phyloP scores from a whole-genome alignment of 768 basidiomycete species.

The Russula brevipes region DNA sequence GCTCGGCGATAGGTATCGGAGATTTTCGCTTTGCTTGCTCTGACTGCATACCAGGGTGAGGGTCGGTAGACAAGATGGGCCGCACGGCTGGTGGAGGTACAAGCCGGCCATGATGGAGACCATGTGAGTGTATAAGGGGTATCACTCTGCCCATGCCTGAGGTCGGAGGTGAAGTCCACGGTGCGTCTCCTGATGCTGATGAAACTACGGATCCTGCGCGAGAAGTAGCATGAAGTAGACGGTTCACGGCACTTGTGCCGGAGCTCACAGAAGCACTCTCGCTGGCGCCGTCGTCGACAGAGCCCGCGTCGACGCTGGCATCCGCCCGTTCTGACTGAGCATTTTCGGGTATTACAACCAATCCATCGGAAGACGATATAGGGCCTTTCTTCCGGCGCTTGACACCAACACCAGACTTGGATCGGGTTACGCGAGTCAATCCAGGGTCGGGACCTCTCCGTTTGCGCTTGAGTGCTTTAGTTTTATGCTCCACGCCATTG shows the following conservation, averaged over 20 bases:
- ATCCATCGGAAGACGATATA: background rate
- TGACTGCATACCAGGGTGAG: slow-evolving; percentile 8
- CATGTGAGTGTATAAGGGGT: slow-evolving; percentile 30
- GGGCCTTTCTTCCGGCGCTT: background rate
- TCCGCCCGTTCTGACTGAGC: background rate
- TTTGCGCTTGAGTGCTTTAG: slow-evolving; percentile 29
- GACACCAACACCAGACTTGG: slow-evolving; percentile 21
- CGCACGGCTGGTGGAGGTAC: slow-evolving; percentile 12
- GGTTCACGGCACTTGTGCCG: slow-evolving; percentile 37
- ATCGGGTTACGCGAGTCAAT: slow-evolving; percentile 28
- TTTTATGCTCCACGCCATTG: background rate
- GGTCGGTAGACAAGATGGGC: slow-evolving; percentile 3
- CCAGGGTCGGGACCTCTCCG: slow-evolving; percentile 19
- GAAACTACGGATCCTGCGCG: slow-evolving; percentile 48
- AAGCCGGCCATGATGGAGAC: slow-evolving; percentile 28
- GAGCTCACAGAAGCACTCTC: slow-evolving; percentile 35
- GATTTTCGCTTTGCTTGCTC: slow-evolving; percentile 15
- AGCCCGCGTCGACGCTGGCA: slow-evolving; percentile 18
- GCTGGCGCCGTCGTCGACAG: slow-evolving; percentile 26
- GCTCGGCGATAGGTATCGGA: slow-evolving; percentile 6
- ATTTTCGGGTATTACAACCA: slow-evolving; percentile 10
- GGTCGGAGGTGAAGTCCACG: slow-evolving; percentile 28
- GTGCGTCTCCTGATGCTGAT: slow-evolving; percentile 27
- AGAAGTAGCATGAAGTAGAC: slow-evolving; percentile 33
- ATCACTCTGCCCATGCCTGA: slow-evolving; percentile 11